Evolutionary conservation across 768 basidiomycete genomes (phyloP), one percentile per base, ranked within the genome.

Genomic region (Nidularia sp.): DNA sequence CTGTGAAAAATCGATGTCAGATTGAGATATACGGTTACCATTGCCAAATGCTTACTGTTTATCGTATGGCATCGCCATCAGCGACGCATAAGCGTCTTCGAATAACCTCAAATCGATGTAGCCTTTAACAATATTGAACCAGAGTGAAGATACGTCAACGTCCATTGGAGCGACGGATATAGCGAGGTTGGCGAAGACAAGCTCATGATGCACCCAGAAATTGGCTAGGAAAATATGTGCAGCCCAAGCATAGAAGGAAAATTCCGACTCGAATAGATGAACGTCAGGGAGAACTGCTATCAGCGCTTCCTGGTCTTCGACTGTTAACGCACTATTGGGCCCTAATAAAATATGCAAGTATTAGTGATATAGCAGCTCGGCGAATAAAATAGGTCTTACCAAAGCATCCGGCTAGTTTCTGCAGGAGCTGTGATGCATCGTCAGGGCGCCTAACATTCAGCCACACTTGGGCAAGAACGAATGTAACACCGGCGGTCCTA

Each of bases 31-130:
- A 12, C 34, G 49, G 44, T 44, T 50, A 47, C 50, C 41, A 51
- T 46, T 47, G 49, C 18, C 52, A 44, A 53, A 44, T 18, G 80
- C 94, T 69, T 66, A 97, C 94, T 90, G 75, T 60, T 83, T 83
- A 56, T 86, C 79, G 58, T 84, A 86, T 4, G 94, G 92, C 5
- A 79, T 79, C 15, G 82, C 75, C 63, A 89, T 82, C 61, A 98
- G 68, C 22, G 85, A 74, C 44, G 84, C 77, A 68, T 98, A 98
- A 1, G 97, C 96, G 59, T 93, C 86, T 60, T 95, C 92, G 69
- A 87, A 97, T 55, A 79, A 70, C 5, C 80, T 83, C 41, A 91
- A 71, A 46, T 88, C 86, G 15, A 81, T 83, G 49, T 85, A 80
- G 31, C 89, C 88, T 61, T 85, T 80, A 66, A 88, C 90, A 15